A percentile compares a stretch with the other conserved stretches of the same genome.
Evolutionary conservation across 2,329 filamentous ascomycete genomes (phyloP).

Genomic region (Penicillium sp.): DNA sequence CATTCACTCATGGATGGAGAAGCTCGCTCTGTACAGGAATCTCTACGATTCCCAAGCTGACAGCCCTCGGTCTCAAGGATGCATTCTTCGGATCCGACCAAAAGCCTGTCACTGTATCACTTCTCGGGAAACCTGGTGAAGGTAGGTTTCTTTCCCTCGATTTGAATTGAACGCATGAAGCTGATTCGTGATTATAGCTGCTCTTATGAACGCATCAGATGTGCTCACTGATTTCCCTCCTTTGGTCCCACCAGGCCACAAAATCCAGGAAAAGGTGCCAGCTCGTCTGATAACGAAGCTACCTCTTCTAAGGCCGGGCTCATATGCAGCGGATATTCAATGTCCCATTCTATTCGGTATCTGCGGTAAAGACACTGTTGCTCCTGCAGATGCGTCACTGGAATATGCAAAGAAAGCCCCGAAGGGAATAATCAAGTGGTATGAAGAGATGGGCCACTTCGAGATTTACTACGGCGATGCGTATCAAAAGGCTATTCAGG

Average conservation of each 20-base stretch:
- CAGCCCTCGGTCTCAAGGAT: background rate
- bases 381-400: slow-evolving; percentile 2
- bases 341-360: slow-evolving; percentile 6
- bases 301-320: slow-evolving; percentile 2
- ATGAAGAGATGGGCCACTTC: slow-evolving; percentile 7
- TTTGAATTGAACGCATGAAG: background rate
- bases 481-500: slow-evolving; percentile 3
- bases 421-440: slow-evolving; percentile 5
- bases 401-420: slow-evolving; percentile 7
- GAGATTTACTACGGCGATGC: slow-evolving; percentile 10
- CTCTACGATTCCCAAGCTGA: background rate
- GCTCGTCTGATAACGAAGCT: slow-evolving; percentile 2
- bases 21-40: background rate
- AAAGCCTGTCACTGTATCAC: background rate
- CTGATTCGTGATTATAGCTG: slow-evolving; percentile 2
- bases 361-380: slow-evolving; percentile 6
- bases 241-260: slow-evolving; percentile 1
- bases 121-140: slow-evolving; percentile 2
- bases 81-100: background rate
- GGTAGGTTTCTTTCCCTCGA: background rate
- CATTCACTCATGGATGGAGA: background rate
- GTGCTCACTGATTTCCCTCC: background rate
- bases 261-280: slow-evolving; percentile 1
- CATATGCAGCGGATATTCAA: background rate
- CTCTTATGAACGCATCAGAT: slow-evolving; percentile 6